Evolutionary conservation across 2,329 filamentous ascomycete genomes (phyloP).

Genomic region (Aspergillus tanneri): DNA sequence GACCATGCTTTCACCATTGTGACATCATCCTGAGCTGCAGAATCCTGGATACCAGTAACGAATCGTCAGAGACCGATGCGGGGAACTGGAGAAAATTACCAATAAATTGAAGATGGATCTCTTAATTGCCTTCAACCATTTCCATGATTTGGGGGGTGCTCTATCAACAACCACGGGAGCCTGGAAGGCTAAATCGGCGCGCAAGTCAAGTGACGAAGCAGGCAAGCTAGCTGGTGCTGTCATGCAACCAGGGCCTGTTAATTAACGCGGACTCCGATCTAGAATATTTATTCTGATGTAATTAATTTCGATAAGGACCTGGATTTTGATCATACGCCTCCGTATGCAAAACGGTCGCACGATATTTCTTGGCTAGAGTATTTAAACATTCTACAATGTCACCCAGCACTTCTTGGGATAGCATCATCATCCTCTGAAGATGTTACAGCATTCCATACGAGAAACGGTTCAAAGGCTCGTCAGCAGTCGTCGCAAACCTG

Average conservation of each 20-base stretch:
- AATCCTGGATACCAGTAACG: no score
- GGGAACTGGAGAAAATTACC: not conserved
- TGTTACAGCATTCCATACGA: constrained; percentile 2
- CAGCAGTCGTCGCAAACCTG: constrained; percentile 2
- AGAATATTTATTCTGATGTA: constrained; percentile 4
- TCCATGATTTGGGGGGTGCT: no score
- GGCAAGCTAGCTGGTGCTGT: constrained; percentile 4
- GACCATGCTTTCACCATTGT: not conserved
- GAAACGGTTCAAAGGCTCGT: constrained; percentile 1
- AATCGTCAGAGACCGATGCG: not conserved
- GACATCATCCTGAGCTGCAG: not conserved
- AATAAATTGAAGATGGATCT: no score
- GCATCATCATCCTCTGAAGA: not conserved
- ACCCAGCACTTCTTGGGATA: not conserved
- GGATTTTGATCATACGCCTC: not conserved
- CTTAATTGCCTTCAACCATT: no score
- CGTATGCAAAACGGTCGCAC: not conserved
- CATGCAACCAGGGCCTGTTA: constrained; percentile 8
- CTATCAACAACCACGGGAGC: no score
- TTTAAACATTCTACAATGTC: not conserved
- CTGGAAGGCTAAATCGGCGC: no score
- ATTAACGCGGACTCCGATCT: not conserved
- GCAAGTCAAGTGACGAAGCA: constrained; percentile 1
- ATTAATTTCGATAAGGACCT: not conserved
- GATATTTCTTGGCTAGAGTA: not conserved